Conservation (phyloP, 805 yeast species). For the Komagataella pseudopastoris region DNA sequence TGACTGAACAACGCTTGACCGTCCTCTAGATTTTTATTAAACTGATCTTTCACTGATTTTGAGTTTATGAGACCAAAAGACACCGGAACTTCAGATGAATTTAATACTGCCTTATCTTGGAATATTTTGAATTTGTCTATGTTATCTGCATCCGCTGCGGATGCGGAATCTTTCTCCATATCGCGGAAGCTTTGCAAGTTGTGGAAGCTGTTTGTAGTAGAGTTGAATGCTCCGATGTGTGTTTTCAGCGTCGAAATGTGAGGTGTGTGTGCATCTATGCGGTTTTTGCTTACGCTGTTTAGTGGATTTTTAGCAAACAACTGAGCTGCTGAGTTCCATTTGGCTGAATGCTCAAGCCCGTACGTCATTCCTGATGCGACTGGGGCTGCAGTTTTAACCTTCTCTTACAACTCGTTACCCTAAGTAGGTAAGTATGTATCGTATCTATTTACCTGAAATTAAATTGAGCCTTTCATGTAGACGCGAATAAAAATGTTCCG, state of each 20-base stretch:
- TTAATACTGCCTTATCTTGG: not conserved
- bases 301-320: not conserved
- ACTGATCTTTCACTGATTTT: not conserved
- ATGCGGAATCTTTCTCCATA: not conserved
- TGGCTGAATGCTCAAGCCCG: not conserved
- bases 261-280: not conserved
- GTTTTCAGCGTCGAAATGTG: not conserved
- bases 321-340: not conserved
- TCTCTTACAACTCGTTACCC: not conserved
- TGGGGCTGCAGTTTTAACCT: not conserved
- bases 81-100: not conserved
- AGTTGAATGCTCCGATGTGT: not conserved
- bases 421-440: not conserved
- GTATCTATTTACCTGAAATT: too few species aligned
- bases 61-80: not conserved
- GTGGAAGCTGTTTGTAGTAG: not conserved
- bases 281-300: not conserved
- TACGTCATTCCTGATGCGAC: not conserved
- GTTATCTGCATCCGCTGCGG: not conserved
- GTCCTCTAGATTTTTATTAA: not conserved
- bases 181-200: not conserved
- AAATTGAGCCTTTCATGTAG: not conserved
- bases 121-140: not conserved
- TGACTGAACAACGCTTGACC: not conserved
- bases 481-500: not conserved